Base-by-base conservation (phyloP, 306 rosid genomes). In the Cucumis sativus region DNA sequence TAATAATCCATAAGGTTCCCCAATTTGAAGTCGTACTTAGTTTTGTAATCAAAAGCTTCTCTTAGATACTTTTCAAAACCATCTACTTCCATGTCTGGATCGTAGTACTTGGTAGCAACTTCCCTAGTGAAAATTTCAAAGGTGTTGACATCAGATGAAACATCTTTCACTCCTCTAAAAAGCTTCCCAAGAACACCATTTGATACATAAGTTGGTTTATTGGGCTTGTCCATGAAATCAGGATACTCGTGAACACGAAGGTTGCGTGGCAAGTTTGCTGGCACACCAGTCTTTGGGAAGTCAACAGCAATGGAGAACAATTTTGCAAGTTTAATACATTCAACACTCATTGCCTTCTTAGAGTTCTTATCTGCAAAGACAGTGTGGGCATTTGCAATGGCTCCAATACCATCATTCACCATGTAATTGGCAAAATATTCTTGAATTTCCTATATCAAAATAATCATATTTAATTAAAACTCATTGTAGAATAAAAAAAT, bases 191-290 rank as follows among this genome's bases (percentile, higher is more conserved):
- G 86, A 72, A 89, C 93, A 72, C 77, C 90, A 2, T 3, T 6
- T n/a, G 98, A 93, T 49, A 62, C 59, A 55, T 93, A 89, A 35
- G 85, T 83, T 61, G 84, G 80, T 78, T 73, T 93, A 75, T 86
- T 82, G 3, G 77, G 85, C 77, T 89, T 93, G 47, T 91, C 97
- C 97, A 93, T 88, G 86, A 93, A 93, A 80, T 93, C 96, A 16
- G 97, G 97, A 84, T 77, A 93, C 40, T 87, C 84, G 28, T 88
- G 78, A 67, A 72, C 89, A 17, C 76, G 79, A 14, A 91, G 88
- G 3, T 83, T 78, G 5, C 3, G 77, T 10, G 96, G 93, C 28
- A 91, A 79, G 18, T 75, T 83, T 21, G 97, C 98, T 4, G 97
- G 91, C 4, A 89, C 82, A 1, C 97, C 98, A 1, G 97, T 89